Percentiles rank a stretch among this genome's conserved stretches.
Conservation (phyloP, 768 basidiomycete species). For the Calocybe indica region DNA sequence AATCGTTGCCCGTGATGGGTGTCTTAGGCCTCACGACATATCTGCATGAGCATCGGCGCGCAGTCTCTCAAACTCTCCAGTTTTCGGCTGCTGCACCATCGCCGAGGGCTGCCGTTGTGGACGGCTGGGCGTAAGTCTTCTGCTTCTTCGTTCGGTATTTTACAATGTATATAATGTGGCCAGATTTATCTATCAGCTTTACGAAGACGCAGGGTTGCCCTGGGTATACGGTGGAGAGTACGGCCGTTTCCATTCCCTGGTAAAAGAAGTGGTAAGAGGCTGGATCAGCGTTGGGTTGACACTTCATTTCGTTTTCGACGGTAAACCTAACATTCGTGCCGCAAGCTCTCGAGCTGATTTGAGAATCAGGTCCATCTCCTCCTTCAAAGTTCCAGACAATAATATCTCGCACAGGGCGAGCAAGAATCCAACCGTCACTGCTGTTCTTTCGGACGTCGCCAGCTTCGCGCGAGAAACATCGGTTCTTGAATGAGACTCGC, state of each 20-base stretch:
- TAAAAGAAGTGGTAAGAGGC: slow-evolving; percentile 47
- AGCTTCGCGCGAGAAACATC: slow-evolving; percentile 51
- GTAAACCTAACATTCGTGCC: slow-evolving; percentile 31
- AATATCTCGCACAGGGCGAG: slow-evolving; percentile 51
- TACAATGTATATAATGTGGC: neutral
- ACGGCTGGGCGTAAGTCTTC: slow-evolving; percentile 80
- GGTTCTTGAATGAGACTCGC: slow-evolving; percentile 68
- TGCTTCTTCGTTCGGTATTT: slow-evolving; percentile 5
- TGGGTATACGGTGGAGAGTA: slow-evolving; percentile 91
- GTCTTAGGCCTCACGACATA: slow-evolving; percentile 49
- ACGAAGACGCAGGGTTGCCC: slow-evolving; percentile 53
- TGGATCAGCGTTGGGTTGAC: slow-evolving; percentile 66
- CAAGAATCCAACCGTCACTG: slow-evolving; percentile 52
- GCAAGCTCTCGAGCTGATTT: neutral
- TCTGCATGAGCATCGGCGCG: slow-evolving; percentile 41
- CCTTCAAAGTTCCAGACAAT: slow-evolving; percentile 68
- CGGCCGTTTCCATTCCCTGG: slow-evolving; percentile 40
- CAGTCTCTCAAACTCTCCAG: slow-evolving; percentile 28
- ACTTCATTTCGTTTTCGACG: slow-evolving; percentile 79
- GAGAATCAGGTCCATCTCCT: slow-evolving; percentile 54
- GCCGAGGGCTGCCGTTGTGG: slow-evolving; percentile 57
- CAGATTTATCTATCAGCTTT: slow-evolving; percentile 74
- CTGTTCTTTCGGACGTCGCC: slow-evolving; percentile 81
- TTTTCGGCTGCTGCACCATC: slow-evolving; percentile 13
- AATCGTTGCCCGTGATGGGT: slow-evolving; percentile 30